Evolutionary conservation across 2,329 filamentous ascomycete genomes (phyloP).

Genomic region (Botrytis tulipae): DNA sequence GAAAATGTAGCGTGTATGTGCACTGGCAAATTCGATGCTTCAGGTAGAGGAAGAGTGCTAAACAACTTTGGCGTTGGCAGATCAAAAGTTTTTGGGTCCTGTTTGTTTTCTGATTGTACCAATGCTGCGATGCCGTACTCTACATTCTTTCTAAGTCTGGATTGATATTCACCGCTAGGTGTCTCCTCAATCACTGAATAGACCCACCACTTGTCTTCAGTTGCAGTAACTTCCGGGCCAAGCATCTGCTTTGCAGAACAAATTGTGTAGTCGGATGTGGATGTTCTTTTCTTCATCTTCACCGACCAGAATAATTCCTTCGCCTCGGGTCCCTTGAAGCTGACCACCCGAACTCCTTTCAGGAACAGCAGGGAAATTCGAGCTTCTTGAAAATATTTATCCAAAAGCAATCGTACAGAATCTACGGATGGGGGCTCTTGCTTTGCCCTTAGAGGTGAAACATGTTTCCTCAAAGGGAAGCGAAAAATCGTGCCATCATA

Average conservation of each 20-base stretch:
- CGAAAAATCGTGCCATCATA: conserved; percentile 36
- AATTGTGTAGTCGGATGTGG: conserved; percentile 17
- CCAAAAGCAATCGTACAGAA: conserved; percentile 20
- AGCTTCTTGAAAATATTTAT: conserved; percentile 32
- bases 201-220: conserved; percentile 30
- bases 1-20: conserved; percentile 38
- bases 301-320: conserved; percentile 28
- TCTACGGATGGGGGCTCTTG: not conserved
- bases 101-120: conserved; percentile 16
- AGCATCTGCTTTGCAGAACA: conserved; percentile 21
- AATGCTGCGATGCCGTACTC: conserved; percentile 31
- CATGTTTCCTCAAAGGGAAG: conserved; percentile 30
- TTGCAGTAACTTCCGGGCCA: not conserved
- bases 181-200: conserved; percentile 26
- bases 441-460: not conserved
- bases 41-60: conserved; percentile 30
- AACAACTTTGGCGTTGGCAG: conserved; percentile 25
- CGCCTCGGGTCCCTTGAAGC: conserved; percentile 26
- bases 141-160: conserved; percentile 28
- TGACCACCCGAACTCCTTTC: conserved; percentile 27
- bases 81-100: not conserved
- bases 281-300: conserved; percentile 1
- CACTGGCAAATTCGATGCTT: conserved; percentile 32
- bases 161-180: conserved; percentile 20
- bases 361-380: conserved; percentile 33